Evolutionary conservation across 208 protist species (phyloP).

Genomic region (Trypanosomatidae sp.): DNA sequence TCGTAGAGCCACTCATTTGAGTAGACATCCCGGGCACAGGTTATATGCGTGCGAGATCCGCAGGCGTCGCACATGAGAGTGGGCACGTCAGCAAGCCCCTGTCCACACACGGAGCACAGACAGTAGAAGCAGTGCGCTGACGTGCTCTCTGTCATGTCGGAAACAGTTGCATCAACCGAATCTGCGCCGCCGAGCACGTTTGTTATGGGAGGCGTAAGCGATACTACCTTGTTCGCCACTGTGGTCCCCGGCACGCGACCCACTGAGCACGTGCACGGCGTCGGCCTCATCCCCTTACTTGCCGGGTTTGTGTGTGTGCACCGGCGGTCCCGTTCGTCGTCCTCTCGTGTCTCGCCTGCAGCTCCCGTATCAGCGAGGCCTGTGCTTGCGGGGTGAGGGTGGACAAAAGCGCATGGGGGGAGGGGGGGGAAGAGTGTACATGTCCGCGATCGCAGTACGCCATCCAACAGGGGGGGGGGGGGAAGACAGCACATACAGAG

Average conservation of each 20-base stretch:
- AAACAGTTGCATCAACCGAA: not conserved
- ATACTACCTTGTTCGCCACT: not conserved
- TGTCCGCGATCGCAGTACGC: not conserved
- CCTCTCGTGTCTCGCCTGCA: not conserved
- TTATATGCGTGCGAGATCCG: constrained; percentile 42
- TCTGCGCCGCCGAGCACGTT: not conserved
- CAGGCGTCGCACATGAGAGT: constrained; percentile 38
- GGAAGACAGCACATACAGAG: not conserved
- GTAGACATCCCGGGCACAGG: constrained; percentile 41
- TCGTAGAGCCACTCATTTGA: constrained; percentile 21
- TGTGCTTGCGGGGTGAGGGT: not conserved
- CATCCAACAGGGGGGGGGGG: not conserved
- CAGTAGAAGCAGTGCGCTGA: constrained; percentile 34
- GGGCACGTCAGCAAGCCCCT: constrained; percentile 15
- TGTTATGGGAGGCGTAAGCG: not conserved
- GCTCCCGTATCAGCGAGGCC: not conserved
- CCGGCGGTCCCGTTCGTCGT: not conserved
- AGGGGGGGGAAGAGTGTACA: not conserved
- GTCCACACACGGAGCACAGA: constrained; percentile 56
- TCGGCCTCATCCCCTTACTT: not conserved
- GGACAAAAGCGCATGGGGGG: not conserved
- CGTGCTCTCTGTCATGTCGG: not conserved
- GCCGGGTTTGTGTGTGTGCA: not conserved
- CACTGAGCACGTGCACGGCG: constrained; percentile 5
- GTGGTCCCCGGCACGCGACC: not conserved